Conservation (phyloP, 305 asterid species). For the Vinca major region DNA sequence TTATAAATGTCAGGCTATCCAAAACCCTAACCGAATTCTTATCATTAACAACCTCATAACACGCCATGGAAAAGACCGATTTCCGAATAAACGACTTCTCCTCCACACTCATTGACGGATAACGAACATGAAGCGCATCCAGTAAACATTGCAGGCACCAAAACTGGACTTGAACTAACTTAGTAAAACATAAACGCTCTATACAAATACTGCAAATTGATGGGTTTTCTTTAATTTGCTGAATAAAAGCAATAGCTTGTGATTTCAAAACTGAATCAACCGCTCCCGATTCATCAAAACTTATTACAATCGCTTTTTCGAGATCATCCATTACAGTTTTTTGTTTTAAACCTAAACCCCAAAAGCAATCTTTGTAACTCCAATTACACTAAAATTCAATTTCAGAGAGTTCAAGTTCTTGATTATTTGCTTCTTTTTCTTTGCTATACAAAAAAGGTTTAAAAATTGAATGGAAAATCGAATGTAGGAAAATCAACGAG, state of each 20-base stretch:
- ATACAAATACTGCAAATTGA: slow-evolving; percentile 70
- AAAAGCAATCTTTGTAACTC: slow-evolving; percentile 7
- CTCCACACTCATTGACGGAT: slow-evolving; percentile 48
- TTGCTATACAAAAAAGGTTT: background rate
- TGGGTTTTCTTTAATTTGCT: slow-evolving; percentile 62
- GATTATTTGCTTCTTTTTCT: background rate
- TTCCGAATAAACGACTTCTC: slow-evolving; percentile 67
- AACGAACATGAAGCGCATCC: slow-evolving; percentile 52
- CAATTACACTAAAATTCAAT: background rate
- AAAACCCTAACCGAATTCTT: slow-evolving; percentile 37
- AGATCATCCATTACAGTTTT: slow-evolving; percentile 76
- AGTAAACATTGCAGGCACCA: slow-evolving; percentile 91
- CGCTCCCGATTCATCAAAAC: slow-evolving; percentile 78
- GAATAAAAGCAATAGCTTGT: slow-evolving; percentile 62
- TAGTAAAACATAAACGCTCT: slow-evolving; percentile 52
- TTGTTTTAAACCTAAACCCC: slow-evolving; percentile 35
- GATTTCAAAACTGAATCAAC: slow-evolving; percentile 52
- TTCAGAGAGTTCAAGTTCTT: slow-evolving; percentile 7
- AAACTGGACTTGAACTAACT: slow-evolving; percentile 72
- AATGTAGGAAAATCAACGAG: slow-evolving; percentile 9
- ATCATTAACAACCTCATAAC: slow-evolving; percentile 47
- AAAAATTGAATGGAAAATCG: background rate
- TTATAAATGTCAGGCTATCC: slow-evolving; percentile 72
- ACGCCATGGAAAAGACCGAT: slow-evolving; percentile 61
- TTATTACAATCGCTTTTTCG: slow-evolving; percentile 75